These are phyloP conservation scores for Steccherinum ochraceum DNA, from an alignment of 768 basidiomycete genomes.

Conservation along the genomic window DNA sequence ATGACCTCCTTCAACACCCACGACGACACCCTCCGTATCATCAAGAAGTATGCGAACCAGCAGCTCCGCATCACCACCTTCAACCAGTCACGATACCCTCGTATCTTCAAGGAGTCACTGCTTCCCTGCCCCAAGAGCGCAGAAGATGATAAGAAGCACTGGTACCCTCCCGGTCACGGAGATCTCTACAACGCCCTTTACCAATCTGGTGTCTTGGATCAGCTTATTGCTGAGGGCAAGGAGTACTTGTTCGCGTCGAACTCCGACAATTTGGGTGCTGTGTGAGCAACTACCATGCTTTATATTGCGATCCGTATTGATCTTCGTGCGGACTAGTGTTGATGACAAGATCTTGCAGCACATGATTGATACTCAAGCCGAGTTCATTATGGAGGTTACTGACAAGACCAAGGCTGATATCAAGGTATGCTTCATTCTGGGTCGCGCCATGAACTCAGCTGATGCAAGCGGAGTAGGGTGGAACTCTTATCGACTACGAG, in stretches of 20 bases:
- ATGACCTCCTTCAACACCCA: conserved; percentile 84
- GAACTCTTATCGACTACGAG: conserved; percentile 65
- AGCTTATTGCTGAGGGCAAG: conserved; percentile 63
- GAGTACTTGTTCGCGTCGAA: conserved; percentile 78
- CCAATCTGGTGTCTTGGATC: conserved; percentile 70
- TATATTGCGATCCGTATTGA: too few species aligned
- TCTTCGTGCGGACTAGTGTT: conserved; percentile 33
- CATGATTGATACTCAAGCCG: conserved; percentile 58
- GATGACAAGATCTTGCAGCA: conserved; percentile 61
- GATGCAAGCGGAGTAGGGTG: conserved; percentile 28
- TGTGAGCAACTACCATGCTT: conserved; percentile 27
- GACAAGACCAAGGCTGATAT: conserved; percentile 82
- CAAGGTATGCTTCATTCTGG: conserved; percentile 30
- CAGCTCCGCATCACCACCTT: conserved; percentile 67
- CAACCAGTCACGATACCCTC: conserved; percentile 72
- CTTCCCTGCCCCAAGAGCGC: conserved; percentile 55
- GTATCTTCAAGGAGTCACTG: conserved; percentile 63
- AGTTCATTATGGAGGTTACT: conserved; percentile 73
- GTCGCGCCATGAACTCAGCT: neutral
- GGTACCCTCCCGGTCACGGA: conserved; percentile 78
- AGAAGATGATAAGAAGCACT: conserved; percentile 57
- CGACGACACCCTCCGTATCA: conserved; percentile 71
- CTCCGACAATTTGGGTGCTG: conserved; percentile 71
- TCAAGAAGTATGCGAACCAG: conserved; percentile 77
- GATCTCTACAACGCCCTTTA: conserved; percentile 66